A percentile compares a stretch with the other conserved stretches of the same genome.
Conservation (phyloP, 2,329 filamentous ascomycete species). For the Pseudofabraea citricarpa region DNA sequence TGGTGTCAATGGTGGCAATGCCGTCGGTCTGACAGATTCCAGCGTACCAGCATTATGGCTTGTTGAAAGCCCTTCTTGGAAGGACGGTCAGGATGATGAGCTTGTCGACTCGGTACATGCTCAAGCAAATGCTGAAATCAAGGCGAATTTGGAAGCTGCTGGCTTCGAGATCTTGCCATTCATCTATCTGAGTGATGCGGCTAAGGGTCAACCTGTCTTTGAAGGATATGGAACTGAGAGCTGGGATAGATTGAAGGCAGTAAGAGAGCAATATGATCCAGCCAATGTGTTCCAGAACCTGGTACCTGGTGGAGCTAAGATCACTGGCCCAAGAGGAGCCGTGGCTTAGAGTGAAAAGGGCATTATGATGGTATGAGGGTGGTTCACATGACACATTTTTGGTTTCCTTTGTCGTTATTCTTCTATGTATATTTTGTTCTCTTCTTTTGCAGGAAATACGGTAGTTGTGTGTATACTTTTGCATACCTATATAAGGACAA, state of each 20-base stretch:
- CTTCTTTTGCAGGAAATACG: no score
- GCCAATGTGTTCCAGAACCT: not conserved
- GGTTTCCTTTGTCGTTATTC: no score
- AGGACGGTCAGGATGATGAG: slow-evolving; percentile 1
- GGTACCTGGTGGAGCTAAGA: not conserved
- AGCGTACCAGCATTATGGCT: not conserved
- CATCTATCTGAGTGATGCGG: not conserved
- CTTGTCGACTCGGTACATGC: not conserved
- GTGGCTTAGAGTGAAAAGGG: no score
- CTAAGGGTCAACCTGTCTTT: not conserved
- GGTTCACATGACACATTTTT: no score
- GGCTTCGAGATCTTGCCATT: not conserved
- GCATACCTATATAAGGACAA: no score
- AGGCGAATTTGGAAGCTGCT: slow-evolving; percentile 4
- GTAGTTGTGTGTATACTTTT: no score
- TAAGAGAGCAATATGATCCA: not conserved
- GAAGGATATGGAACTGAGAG: not conserved
- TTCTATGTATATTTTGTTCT: no score
- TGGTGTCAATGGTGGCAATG: not conserved
- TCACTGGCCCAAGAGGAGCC: slow-evolving; percentile 31
- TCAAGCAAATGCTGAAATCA: slow-evolving; percentile 1
- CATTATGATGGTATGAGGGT: no score
- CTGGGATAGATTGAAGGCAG: not conserved
- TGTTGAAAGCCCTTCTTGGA: slow-evolving; percentile 4
- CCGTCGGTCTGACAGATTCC: not conserved